phyloP scores from a whole-genome alignment of 257 asterid species.

The Scutellaria galericulata region DNA sequence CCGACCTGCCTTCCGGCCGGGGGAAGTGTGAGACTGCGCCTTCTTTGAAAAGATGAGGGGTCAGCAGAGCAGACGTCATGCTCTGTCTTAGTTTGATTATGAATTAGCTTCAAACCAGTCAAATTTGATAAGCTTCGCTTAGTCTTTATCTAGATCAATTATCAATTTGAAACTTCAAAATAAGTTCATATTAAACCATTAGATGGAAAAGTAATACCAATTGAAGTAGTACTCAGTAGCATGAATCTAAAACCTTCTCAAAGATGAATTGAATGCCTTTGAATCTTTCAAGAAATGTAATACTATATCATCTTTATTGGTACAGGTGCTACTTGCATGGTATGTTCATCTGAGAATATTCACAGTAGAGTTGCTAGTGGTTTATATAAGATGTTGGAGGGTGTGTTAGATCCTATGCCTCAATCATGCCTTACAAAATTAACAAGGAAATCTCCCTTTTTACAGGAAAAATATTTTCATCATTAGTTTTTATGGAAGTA shows the following conservation, averaged over 20 bases:
- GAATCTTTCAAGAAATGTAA: constrained; percentile 20
- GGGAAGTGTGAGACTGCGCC: too few relatives aligned
- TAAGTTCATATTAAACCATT: constrained; percentile 17
- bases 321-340: constrained; percentile 1
- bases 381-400: constrained; percentile 22
- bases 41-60: too few relatives aligned
- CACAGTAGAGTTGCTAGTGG: constrained; percentile 3
- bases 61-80: constrained; percentile 13
- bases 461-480: not conserved
- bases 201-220: constrained; percentile 1
- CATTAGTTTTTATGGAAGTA: not conserved
- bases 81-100: constrained; percentile 20
- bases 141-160: constrained; percentile 11
- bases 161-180: not conserved
- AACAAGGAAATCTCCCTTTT: constrained; percentile 3
- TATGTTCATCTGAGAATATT: constrained; percentile 9
- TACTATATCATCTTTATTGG: constrained; percentile 17
- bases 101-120: constrained; percentile 22
- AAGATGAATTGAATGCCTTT: constrained; percentile 15
- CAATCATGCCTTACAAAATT: constrained; percentile 24
- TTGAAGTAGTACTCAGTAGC: not conserved
- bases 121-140: constrained; percentile 21
- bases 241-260: constrained; percentile 18
- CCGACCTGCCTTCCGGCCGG: too few relatives aligned
- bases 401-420: constrained; percentile 19